phyloP scores from a whole-genome alignment of 495 filamentous ascomycete genomes.

The Penicillium canescens region DNA sequence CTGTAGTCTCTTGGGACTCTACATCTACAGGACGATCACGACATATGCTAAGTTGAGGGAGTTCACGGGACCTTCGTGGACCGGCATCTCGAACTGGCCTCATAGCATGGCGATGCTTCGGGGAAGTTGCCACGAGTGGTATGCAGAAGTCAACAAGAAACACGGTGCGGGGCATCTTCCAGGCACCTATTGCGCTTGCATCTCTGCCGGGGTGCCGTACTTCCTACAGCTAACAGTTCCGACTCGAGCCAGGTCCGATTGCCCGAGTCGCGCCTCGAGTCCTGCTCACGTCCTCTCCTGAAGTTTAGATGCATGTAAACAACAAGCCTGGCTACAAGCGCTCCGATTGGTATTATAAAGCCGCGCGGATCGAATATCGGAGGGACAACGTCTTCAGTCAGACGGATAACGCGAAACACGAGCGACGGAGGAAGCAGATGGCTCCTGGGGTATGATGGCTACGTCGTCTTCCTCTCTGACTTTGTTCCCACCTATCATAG shows the following conservation, averaged over 20 bases:
- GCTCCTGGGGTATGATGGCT: slow-evolving; percentile 22
- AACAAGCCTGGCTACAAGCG: slow-evolving; percentile 26
- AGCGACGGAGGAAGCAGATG: slow-evolving; percentile 26
- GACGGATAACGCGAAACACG: slow-evolving; percentile 24
- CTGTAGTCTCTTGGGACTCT: slow-evolving; percentile 16
- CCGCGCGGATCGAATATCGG: slow-evolving; percentile 19
- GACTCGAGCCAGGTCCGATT: slow-evolving; percentile 22
- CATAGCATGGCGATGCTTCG: slow-evolving; percentile 31
- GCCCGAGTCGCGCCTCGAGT: slow-evolving; percentile 22
- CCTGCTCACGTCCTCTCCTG: slow-evolving; percentile 26
- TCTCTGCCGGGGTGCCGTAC: neutral
- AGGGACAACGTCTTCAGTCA: slow-evolving; percentile 27
- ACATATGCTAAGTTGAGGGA: slow-evolving; percentile 11
- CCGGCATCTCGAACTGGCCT: slow-evolving; percentile 30
- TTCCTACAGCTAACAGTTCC: neutral
- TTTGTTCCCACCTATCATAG: neutral
- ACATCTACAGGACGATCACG: slow-evolving; percentile 6
- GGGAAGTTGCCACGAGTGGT: slow-evolving; percentile 27
- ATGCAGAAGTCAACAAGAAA: slow-evolving; percentile 32
- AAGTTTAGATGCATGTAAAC: slow-evolving; percentile 27
- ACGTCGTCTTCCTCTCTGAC: neutral
- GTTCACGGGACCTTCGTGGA: slow-evolving; percentile 14
- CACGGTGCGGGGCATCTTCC: slow-evolving; percentile 21
- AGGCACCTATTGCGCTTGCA: slow-evolving; percentile 3
- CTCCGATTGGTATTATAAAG: slow-evolving; percentile 28